Evolutionary conservation across 495 filamentous ascomycete species (phyloP).

Genomic region (Wilcoxina mikolae): DNA sequence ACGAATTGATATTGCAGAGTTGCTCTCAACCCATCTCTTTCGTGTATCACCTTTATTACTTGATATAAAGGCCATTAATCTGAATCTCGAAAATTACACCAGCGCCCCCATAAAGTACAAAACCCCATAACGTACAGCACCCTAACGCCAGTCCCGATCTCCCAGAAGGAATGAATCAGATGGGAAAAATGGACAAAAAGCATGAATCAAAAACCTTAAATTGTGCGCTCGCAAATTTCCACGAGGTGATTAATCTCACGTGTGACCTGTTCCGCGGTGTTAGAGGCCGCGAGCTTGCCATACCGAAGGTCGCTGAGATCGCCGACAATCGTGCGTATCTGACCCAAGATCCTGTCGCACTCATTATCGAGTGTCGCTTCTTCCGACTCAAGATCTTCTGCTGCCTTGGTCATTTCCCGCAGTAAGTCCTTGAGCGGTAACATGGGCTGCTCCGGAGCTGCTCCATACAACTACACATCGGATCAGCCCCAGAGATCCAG

Average conservation of each 20-base stretch:
- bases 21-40: background rate
- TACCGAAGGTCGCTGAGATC: slow-evolving; percentile 72
- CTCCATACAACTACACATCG: slow-evolving; percentile 46
- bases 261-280: background rate
- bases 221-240: background rate
- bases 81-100: background rate
- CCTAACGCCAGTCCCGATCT: too few species aligned
- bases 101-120: background rate
- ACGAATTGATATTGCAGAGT: too few species aligned
- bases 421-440: slow-evolving; percentile 53
- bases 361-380: slow-evolving; percentile 49
- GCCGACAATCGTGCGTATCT: slow-evolving; percentile 48
- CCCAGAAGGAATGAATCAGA: too few species aligned
- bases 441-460: slow-evolving; percentile 33
- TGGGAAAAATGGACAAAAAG: background rate
- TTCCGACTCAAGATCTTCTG: slow-evolving; percentile 49
- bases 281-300: slow-evolving; percentile 40
- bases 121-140: too few species aligned
- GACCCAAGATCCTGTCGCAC: slow-evolving; percentile 42
- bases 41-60: background rate
- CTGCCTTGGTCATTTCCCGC: slow-evolving; percentile 51
- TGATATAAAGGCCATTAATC: background rate
- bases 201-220: background rate
- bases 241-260: background rate
- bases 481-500: background rate